These are phyloP conservation scores for Quillaja saponaria DNA, from an alignment of 306 rosid species.

Conservation along the genomic window DNA sequence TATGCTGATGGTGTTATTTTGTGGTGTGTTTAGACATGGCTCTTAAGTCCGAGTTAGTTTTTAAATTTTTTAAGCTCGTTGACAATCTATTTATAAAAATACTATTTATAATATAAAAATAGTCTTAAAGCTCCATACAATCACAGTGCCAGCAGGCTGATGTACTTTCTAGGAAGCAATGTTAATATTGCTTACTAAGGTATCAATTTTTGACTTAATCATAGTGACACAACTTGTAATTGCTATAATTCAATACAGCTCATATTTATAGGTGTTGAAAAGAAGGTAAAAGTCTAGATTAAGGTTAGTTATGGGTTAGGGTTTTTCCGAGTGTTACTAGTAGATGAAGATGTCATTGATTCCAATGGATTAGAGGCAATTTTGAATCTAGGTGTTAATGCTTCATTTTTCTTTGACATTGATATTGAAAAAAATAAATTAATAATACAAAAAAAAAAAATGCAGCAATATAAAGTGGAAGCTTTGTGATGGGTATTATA, in stretches of 20 bases:
- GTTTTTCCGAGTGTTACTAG: too few species aligned
- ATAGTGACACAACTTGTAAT: background rate
- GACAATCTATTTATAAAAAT: too few species aligned
- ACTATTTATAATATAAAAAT: too few species aligned
- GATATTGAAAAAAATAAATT: background rate
- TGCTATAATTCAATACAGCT: background rate
- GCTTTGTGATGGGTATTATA: conserved; percentile 18
- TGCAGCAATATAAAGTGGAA: conserved; percentile 15
- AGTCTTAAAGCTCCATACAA: too few species aligned
- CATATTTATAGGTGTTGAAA: too few species aligned
- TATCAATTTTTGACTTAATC: background rate
- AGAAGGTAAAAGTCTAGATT: too few species aligned
- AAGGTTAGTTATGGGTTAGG: too few species aligned
- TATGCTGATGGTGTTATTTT: too few species aligned
- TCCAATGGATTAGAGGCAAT: conserved; percentile 15
- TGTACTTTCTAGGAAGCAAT: conserved; percentile 11
- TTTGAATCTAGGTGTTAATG: conserved; percentile 17
- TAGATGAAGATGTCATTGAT: too few species aligned
- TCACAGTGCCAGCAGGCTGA: conserved; percentile 6
- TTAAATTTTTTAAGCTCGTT: too few species aligned
- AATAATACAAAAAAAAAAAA: background rate
- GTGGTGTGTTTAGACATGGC: too few species aligned
- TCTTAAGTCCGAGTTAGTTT: too few species aligned
- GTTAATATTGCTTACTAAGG: conserved; percentile 13
- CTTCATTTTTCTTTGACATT: conserved; percentile 25